phyloP scores from a whole-genome alignment of 2,329 filamentous ascomycete species.

The Alternaria infectoria region DNA sequence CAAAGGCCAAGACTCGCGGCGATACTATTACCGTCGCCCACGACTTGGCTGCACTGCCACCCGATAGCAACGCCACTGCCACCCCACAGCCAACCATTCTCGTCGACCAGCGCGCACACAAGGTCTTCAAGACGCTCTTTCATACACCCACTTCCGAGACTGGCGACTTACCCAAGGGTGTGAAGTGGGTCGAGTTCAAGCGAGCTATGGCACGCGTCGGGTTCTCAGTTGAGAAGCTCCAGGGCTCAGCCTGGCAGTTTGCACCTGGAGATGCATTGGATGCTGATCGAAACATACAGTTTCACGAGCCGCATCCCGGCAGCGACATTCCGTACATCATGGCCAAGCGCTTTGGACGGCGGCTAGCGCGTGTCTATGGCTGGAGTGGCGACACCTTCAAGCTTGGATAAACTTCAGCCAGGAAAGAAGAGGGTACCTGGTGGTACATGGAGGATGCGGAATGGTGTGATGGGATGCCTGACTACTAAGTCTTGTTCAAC shows the following conservation, averaged over 20 bases:
- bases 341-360: slow-evolving; percentile 56
- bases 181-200: slow-evolving; percentile 62
- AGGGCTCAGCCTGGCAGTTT: slow-evolving; percentile 66
- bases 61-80: too few relatives aligned
- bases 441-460: too few relatives aligned
- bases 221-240: slow-evolving; percentile 62
- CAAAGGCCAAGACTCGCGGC: too few relatives aligned
- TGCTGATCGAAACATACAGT: slow-evolving; percentile 60
- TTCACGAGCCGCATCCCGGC: slow-evolving; percentile 65
- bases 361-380: slow-evolving; percentile 44
- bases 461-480: too few relatives aligned
- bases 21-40: too few relatives aligned
- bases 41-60: too few relatives aligned
- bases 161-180: too few relatives aligned
- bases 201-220: slow-evolving; percentile 59
- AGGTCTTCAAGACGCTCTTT: neutral
- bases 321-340: slow-evolving; percentile 58
- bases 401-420: too few relatives aligned
- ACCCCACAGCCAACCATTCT: too few relatives aligned
- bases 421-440: too few relatives aligned
- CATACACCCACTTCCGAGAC: too few relatives aligned
- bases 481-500: too few relatives aligned
- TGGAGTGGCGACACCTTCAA: neutral
- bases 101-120: neutral
- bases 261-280: slow-evolving; percentile 47